These are phyloP conservation scores for Cadophora malorum DNA, from an alignment of 2,329 filamentous ascomycete genomes.

Conservation along the genomic window DNA sequence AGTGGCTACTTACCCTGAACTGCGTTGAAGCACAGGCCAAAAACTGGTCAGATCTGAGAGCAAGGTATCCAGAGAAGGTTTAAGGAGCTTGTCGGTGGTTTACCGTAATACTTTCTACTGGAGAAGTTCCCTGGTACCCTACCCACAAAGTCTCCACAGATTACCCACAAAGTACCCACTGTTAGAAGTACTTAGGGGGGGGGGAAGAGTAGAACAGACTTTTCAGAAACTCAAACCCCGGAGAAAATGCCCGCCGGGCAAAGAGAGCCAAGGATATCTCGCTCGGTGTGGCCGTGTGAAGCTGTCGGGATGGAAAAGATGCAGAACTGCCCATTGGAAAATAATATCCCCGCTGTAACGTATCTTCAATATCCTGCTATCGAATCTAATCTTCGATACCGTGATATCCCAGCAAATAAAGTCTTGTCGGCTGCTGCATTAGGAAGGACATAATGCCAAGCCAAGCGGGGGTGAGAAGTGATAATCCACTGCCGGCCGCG, in stretches of 20 bases:
- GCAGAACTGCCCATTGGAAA: not conserved
- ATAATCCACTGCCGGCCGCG: constrained; percentile 3
- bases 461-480: not conserved
- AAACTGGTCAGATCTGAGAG: too few relatives aligned
- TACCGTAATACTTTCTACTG: too few relatives aligned
- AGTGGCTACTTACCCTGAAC: too few relatives aligned
- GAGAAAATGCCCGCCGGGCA: not conserved
- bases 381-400: not conserved
- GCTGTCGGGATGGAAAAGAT: not conserved
- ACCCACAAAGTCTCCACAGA: too few relatives aligned
- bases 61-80: too few relatives aligned
- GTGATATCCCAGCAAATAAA: not conserved
- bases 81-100: too few relatives aligned
- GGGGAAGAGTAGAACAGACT: not conserved
- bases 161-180: too few relatives aligned
- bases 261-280: not conserved
- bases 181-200: too few relatives aligned
- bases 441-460: not conserved
- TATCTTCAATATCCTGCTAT: not conserved
- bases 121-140: too few relatives aligned
- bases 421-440: not conserved
- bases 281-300: not conserved
- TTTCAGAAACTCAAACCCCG: not conserved
- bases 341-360: not conserved
- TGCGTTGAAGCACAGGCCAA: too few relatives aligned